phyloP scores from a whole-genome alignment of 345 rosid genomes.

The Psidium friedrichsthalianum region DNA sequence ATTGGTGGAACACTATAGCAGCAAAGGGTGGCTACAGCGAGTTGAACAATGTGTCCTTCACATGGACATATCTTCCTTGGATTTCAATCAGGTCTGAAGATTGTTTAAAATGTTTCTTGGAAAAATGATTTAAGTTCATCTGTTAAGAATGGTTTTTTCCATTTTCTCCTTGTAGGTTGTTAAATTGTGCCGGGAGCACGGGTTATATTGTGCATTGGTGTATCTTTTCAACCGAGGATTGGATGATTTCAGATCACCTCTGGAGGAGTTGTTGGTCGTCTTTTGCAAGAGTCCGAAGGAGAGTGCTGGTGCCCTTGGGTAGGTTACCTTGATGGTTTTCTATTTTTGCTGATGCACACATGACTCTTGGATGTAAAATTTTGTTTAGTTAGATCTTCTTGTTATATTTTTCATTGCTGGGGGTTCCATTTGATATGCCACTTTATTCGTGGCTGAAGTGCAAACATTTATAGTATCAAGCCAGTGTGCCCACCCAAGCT shows the following conservation, averaged over 20 bases:
- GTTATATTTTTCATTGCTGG: background rate
- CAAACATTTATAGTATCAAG: background rate
- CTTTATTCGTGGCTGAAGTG: background rate
- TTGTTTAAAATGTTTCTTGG: background rate
- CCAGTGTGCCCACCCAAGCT: background rate
- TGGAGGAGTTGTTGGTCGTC: constrained; percentile 82
- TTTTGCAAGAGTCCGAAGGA: constrained; percentile 53
- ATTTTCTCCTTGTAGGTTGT: constrained; percentile 48
- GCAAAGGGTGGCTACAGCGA: constrained; percentile 95
- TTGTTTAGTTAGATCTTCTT: background rate
- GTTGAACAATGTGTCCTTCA: constrained; percentile 99
- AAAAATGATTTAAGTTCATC: background rate
- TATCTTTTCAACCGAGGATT: constrained; percentile 97
- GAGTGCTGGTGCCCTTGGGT: constrained; percentile 73
- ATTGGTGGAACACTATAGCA: constrained; percentile 91
- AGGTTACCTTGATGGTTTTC: constrained; percentile 15
- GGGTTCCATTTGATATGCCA: background rate
- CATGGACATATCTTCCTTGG: constrained; percentile 97
- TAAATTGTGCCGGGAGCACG: constrained; percentile 94
- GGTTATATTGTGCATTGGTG: constrained; percentile 83
- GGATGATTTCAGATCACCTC: constrained; percentile 90
- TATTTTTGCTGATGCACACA: background rate
- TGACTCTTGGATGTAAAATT: background rate
- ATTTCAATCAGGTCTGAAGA: constrained; percentile 77
- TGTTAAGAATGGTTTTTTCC: background rate